Base-by-base conservation (phyloP, 176 grass and related monocot species). In the Hordeum marinum region DNA sequence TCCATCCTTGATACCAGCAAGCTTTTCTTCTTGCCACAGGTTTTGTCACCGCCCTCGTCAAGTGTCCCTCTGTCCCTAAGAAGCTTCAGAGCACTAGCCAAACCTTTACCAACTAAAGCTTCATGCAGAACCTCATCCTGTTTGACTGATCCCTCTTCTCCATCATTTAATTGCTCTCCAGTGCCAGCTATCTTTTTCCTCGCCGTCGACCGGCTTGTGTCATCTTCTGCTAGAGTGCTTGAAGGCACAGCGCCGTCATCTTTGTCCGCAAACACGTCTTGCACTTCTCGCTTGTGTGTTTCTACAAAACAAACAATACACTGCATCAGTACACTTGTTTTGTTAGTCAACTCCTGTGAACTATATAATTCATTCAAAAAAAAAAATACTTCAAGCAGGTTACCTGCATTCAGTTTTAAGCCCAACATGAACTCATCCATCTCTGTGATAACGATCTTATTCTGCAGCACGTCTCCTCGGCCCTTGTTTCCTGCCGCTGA, bases 341-440 rank as follows among this genome's bases (percentile, higher is more conserved):
- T 40, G 34, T 15, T 43, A 37, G 9, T 31, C 10, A 86, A 80
- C 10, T 65, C 27, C 7, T 9, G 1, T 40, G 40, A 2, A n/a
- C 7, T 18, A 45, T 4, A n/a, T 17, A 8, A 42, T 40, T 75
- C 60, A 76, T 15, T 24, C n/a, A 40, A 4, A 58, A 17, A 20
- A 20, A 8, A 6, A 40, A 81, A 89, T 13, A 34, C 0, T 25
- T 20, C 7, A 68, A 31, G 36, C 3, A 83, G 2, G 77, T 87
- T 85, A 94, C 95, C 95, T 94, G 86, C 84, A 73, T 84, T 93
- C 72, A 91, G 45, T 71, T 93, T 87, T 63, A 98, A 45, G 73
- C 92, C 90, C 78, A 87, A 80, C n/a, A 90, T 88, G 26, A 98
- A 98, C 84, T 98, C 95, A 40, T 94, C 95, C 87, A 94, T 92